Percentiles rank a stretch among this genome's conserved stretches.
phyloP scores from a whole-genome alignment of 208 protist genomes.

The Trypanosoma cruzi region DNA sequence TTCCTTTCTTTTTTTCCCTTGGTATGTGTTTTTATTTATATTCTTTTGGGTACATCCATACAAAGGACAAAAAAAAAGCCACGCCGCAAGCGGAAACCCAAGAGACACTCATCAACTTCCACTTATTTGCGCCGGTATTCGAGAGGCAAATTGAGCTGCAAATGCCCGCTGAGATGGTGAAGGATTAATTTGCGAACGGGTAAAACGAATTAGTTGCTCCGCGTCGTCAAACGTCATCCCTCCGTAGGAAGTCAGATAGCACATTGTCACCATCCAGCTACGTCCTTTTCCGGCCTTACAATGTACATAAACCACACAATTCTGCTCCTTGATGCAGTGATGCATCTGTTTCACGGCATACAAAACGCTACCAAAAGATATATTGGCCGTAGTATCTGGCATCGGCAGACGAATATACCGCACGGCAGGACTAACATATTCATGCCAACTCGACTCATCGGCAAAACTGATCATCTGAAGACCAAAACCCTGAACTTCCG shows the following conservation, averaged over 20 bases:
- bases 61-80: too few relatives aligned
- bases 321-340: constrained; percentile 32
- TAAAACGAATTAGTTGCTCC: constrained; percentile 35
- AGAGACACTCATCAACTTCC: constrained; percentile 21
- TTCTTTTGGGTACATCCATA: background rate
- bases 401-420: constrained; percentile 75
- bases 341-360: constrained; percentile 69
- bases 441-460: constrained; percentile 65
- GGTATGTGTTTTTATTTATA: too few relatives aligned
- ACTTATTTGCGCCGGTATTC: constrained; percentile 5
- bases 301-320: constrained; percentile 80
- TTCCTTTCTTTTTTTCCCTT: too few relatives aligned
- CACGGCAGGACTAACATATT: constrained; percentile 39
- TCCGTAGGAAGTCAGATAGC: constrained; percentile 78
- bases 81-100: background rate
- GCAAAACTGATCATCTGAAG: constrained; percentile 80
- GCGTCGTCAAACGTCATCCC: constrained; percentile 65
- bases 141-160: constrained; percentile 53
- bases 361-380: constrained; percentile 49
- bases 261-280: constrained; percentile 90
- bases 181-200: constrained; percentile 75
- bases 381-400: constrained; percentile 62
- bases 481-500: constrained; percentile 85
- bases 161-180: constrained; percentile 59
- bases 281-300: constrained; percentile 92